These are phyloP conservation scores for Didymella pomorum DNA, from an alignment of 2,329 filamentous ascomycete species.

Conservation along the genomic window DNA sequence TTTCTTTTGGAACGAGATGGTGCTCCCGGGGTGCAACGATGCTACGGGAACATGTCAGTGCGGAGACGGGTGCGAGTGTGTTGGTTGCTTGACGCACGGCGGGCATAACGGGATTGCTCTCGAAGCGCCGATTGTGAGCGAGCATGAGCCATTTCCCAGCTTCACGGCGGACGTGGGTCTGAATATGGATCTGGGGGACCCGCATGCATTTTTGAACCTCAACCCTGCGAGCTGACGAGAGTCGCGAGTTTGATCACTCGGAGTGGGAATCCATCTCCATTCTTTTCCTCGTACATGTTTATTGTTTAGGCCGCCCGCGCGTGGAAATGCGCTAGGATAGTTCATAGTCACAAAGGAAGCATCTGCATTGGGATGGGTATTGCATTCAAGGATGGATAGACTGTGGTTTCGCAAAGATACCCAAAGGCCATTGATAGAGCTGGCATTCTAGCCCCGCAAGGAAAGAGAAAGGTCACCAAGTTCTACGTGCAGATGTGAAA, in stretches of 20 bases:
- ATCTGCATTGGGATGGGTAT: not conserved
- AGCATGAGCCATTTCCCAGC: constrained; percentile 27
- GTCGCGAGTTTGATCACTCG: not conserved
- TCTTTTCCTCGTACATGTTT: constrained; percentile 8
- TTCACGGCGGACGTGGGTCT: constrained; percentile 21
- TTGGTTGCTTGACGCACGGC: constrained; percentile 62
- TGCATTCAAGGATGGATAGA: not conserved
- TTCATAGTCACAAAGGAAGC: not conserved
- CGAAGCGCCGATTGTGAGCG: constrained; percentile 27
- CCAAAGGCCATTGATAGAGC: not conserved
- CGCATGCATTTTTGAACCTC: constrained; percentile 24
- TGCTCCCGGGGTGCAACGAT: constrained; percentile 56
- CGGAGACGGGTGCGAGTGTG: constrained; percentile 60
- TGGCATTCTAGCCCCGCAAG: not conserved
- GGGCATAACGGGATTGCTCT: constrained; percentile 58
- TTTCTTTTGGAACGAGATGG: constrained; percentile 50
- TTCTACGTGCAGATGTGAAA: not conserved
- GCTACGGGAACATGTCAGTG: constrained; percentile 61
- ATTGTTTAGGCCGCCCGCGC: not conserved
- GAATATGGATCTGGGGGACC: constrained; percentile 23
- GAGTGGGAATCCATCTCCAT: not conserved
- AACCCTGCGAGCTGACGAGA: constrained; percentile 5
- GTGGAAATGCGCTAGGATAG: not conserved
- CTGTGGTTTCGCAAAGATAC: constrained; percentile 3
- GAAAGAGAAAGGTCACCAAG: not conserved